Evolutionary conservation across 768 basidiomycete species (phyloP).

Genomic region (Rhodotorula graminis): DNA sequence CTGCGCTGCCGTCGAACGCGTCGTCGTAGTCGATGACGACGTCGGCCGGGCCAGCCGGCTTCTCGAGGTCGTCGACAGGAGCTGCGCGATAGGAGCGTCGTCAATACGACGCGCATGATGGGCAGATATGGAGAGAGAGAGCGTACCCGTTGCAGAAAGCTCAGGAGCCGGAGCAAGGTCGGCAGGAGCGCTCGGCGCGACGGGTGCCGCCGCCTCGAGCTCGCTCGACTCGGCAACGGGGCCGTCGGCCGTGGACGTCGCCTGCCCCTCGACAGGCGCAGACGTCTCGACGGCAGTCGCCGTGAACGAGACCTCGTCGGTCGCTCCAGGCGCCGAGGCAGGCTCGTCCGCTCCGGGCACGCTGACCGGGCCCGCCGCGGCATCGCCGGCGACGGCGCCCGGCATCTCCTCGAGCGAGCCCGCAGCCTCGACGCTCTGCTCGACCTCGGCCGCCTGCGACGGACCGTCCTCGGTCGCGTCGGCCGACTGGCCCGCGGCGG

Average conservation of each 20-base stretch:
- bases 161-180: background rate
- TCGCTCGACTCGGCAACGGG: background rate
- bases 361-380: background rate
- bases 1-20: conserved; percentile 8
- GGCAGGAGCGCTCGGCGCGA: background rate
- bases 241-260: background rate
- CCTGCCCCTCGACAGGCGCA: too few species aligned
- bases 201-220: background rate
- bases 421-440: too few species aligned
- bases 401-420: too few species aligned
- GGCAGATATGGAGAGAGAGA: too few species aligned
- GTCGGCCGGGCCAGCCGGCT: conserved; percentile 18
- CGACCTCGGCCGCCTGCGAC: too few species aligned
- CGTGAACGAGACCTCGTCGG: too few species aligned
- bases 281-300: too few species aligned
- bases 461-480: too few species aligned
- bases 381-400: too few species aligned
- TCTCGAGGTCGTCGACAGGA: background rate
- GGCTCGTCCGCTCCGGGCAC: background rate
- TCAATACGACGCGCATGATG: too few species aligned
- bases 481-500: background rate
- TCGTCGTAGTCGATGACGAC: conserved; percentile 40
- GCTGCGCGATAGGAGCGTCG: background rate
- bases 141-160: background rate
- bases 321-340: too few species aligned